Base-by-base conservation (phyloP, 768 basidiomycete species). In the Cytidiella melzeri region DNA sequence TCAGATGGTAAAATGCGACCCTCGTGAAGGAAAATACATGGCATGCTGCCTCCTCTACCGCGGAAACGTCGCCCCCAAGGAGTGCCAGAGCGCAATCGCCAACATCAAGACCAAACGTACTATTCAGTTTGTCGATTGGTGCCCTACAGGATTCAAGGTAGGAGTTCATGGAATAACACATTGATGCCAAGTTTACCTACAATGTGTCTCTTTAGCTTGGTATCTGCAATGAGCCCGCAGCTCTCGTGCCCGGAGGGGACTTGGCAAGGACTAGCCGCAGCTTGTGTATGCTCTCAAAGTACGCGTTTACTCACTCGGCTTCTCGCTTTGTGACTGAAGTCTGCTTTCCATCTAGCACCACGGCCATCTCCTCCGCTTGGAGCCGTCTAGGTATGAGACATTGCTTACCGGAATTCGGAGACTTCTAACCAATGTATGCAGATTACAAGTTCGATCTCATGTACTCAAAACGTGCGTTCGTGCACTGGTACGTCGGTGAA, bases 401-500 rank as follows among this genome's bases (percentile, higher is more conserved):
- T 28, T 4, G 12, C 3, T 19, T 7, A 15, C 15, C 24, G 20
- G n/a, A 4, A 11, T 18, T 15, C 19, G 7, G 20, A 15, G 25
- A 13, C 24, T 27, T 20, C 46, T 47, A 2, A 48, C 19, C 6
- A 18, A 20, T 20, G 15, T 3, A 23, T 20, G 27, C 23, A 48
- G 81, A 87, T 72, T 83, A 86, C 73, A 87, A 87, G 65, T 87
- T 87, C 62, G 85, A 87, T 60, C 72, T 87, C 44, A 74, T 87
- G 41, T 87, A 86, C 72, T 84, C 83, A 45, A 80, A 73, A 64
- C 72, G 71, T 55, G 72, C 73, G 4, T 72, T 77, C 56, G 72
- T 75, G 5, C 73, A 77, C 64, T 75, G 77, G 79, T 80, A 88
- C 66, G 83, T 84, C 51, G 81, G 84, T 52, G 83, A 86, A 66